phyloP scores from a whole-genome alignment of 495 filamentous ascomycete species.

The Penicillium cinerascens region DNA sequence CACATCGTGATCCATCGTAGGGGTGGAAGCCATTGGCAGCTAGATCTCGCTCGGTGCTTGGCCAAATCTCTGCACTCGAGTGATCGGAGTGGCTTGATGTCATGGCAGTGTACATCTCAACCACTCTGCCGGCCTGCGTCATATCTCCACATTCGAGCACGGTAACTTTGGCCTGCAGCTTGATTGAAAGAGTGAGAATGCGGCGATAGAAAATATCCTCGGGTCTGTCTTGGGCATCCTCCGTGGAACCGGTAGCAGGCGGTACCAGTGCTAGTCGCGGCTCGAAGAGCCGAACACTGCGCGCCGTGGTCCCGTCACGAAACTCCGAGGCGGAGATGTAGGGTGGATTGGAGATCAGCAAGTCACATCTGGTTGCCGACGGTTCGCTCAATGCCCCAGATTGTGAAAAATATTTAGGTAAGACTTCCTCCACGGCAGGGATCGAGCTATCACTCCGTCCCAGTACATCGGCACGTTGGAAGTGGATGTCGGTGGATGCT shows the following conservation, averaged over 20 bases:
- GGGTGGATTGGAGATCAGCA: conserved; percentile 88
- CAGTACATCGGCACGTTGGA: conserved; percentile 56
- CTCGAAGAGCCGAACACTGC: conserved; percentile 77
- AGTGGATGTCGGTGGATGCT: conserved; percentile 42
- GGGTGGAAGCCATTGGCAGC: conserved; percentile 19
- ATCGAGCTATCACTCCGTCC: conserved; percentile 8
- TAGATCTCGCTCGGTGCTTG: conserved; percentile 13
- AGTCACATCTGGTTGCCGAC: conserved; percentile 43
- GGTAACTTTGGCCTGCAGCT: conserved; percentile 21
- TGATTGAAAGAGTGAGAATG: conserved; percentile 24
- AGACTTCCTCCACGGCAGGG: conserved; percentile 10
- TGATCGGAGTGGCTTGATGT: neutral
- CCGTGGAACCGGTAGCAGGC: conserved; percentile 6
- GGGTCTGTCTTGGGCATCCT: neutral
- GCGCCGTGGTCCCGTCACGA: conserved; percentile 51
- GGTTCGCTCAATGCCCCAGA: neutral
- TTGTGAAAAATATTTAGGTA: conserved; percentile 3
- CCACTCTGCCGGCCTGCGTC: conserved; percentile 33
- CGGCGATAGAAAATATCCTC: conserved; percentile 42
- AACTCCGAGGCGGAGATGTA: conserved; percentile 72
- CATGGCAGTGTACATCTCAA: conserved; percentile 15
- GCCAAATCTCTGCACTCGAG: conserved; percentile 19
- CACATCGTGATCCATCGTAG: conserved; percentile 22
- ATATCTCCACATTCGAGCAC: conserved; percentile 40
- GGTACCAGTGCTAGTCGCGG: conserved; percentile 77